Percentiles rank a stretch among this genome's conserved stretches.
Evolutionary conservation across 257 asterid species (phyloP).

Genomic region (Solanum chiquidenum): DNA sequence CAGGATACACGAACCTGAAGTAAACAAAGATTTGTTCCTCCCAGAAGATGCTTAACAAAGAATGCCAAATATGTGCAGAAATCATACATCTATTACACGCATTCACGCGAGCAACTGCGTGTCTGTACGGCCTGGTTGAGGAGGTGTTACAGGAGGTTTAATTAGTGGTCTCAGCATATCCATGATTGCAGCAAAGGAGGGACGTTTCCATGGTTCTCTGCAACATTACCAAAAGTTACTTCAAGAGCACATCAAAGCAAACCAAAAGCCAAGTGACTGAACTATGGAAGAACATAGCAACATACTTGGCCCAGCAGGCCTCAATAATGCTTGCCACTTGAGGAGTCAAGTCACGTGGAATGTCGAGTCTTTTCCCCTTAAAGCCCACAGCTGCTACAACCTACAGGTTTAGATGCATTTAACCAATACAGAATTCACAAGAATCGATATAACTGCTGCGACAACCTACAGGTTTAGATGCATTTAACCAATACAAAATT

Average conservation of each 20-base stretch:
- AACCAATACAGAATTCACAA: neutral
- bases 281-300: neutral
- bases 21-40: neutral
- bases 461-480: slow-evolving; percentile 38
- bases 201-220: slow-evolving; percentile 95
- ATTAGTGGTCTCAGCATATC: slow-evolving; percentile 64
- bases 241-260: neutral
- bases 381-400: slow-evolving; percentile 98
- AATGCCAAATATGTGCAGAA: slow-evolving; percentile 8
- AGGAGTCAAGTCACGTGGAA: slow-evolving; percentile 66
- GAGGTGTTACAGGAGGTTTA: slow-evolving; percentile 32
- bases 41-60: neutral
- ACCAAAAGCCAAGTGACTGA: neutral
- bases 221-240: slow-evolving; percentile 6
- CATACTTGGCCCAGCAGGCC: slow-evolving; percentile 80
- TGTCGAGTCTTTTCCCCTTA: slow-evolving; percentile 70
- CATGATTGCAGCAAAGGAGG: slow-evolving; percentile 77
- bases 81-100: neutral
- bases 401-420: neutral
- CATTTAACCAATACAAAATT: neutral
- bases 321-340: slow-evolving; percentile 70
- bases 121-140: slow-evolving; percentile 40
- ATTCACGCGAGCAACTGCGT: slow-evolving; percentile 32
- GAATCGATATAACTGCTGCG: slow-evolving; percentile 32
- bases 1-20: neutral